These are phyloP conservation scores for Pyricularia sp. DNA, from an alignment of 2,329 filamentous ascomycete species.

Conservation along the genomic window DNA sequence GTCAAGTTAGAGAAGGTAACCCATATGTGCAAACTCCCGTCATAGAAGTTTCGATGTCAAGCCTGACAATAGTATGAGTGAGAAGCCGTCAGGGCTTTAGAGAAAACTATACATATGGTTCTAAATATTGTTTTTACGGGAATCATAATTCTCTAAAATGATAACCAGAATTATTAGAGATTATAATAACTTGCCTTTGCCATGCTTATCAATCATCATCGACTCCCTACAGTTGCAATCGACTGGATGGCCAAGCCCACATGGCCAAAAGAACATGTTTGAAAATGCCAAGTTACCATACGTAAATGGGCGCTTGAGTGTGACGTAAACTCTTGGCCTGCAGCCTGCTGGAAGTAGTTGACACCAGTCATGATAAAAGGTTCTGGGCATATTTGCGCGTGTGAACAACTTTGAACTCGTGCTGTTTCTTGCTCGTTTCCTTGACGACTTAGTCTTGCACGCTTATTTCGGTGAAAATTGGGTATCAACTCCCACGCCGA, in stretches of 20 bases:
- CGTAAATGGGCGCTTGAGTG: constrained; percentile 17
- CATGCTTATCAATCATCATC: not conserved
- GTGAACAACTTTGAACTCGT: constrained; percentile 30
- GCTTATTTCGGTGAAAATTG: not conserved
- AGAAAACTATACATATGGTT: not conserved
- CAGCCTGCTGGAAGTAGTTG: constrained; percentile 22
- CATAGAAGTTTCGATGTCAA: not conserved
- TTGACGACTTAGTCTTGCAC: no score
- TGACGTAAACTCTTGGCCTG: constrained; percentile 18
- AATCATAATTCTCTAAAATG: not conserved
- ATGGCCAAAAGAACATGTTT: not conserved
- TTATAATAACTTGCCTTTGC: not conserved
- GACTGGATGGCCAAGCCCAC: not conserved
- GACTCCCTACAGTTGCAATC: not conserved
- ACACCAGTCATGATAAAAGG: constrained; percentile 13
- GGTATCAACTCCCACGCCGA: constrained; percentile 8
- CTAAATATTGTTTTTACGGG: not conserved
- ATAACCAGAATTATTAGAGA: not conserved
- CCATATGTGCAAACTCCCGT: not conserved
- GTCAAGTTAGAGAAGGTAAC: no score
- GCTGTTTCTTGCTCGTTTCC: no score
- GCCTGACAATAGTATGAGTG: not conserved
- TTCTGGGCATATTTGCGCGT: constrained; percentile 19
- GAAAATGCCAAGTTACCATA: not conserved
- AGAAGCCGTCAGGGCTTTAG: not conserved